A percentile compares a stretch with the other conserved stretches of the same genome.
phyloP scores from a whole-genome alignment of 208 protist genomes.

The Crithidia mellificae region DNA sequence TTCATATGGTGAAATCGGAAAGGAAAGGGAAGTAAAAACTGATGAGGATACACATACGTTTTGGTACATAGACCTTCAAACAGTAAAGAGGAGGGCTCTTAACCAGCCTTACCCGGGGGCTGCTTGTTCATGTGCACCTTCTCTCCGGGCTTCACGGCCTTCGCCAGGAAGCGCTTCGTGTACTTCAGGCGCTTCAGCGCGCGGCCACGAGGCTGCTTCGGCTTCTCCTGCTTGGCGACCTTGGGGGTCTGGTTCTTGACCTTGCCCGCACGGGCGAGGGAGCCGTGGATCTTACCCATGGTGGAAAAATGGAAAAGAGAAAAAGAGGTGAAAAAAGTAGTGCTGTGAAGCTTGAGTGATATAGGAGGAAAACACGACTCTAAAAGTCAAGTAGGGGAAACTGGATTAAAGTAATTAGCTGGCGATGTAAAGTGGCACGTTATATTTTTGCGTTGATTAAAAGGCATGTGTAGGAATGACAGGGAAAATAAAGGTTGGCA shows the following conservation, averaged over 20 bases:
- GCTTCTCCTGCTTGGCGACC: constrained; percentile 95
- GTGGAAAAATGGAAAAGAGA: constrained; percentile 21
- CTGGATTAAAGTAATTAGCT: too few relatives aligned
- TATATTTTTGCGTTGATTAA: too few relatives aligned
- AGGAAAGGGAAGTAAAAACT: neutral
- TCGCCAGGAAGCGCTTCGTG: constrained; percentile 96
- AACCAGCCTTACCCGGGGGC: constrained; percentile 87
- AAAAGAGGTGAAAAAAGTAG: neutral
- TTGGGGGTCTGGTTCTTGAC: constrained; percentile 98
- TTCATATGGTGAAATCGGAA: constrained; percentile 3
- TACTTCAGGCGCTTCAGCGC: constrained; percentile 97
- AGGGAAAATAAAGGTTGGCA: too few relatives aligned
- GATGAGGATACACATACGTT: too few relatives aligned
- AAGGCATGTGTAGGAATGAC: too few relatives aligned
- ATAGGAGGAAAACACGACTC: neutral
- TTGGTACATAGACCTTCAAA: neutral
- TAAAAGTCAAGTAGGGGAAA: neutral
- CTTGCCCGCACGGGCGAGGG: constrained; percentile 98
- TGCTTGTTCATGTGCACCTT: constrained; percentile 94
- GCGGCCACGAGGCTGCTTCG: constrained; percentile 94
- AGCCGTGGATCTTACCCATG: constrained; percentile 98
- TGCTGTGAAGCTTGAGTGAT: too few relatives aligned
- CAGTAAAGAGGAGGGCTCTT: constrained; percentile 29
- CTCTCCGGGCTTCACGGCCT: constrained; percentile 91
- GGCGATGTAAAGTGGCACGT: too few relatives aligned